phyloP scores from a whole-genome alignment of 1,284 basidiomycete species.

The Stereum hirsutum region DNA sequence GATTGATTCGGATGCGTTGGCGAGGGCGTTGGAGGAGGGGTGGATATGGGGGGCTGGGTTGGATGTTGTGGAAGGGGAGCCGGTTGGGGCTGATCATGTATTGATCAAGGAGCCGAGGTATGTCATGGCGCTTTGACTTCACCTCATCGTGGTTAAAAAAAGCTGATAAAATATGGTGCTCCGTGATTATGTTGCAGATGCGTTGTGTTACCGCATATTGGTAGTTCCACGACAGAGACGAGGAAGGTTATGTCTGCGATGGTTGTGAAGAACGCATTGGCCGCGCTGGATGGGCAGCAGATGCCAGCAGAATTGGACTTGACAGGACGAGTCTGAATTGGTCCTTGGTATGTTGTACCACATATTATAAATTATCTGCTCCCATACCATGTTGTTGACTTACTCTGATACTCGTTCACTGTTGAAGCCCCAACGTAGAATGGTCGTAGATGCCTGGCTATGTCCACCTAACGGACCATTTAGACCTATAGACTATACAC shows the following conservation, averaged over 20 bases:
- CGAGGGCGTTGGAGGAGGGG: constrained; percentile 64
- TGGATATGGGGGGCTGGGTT: constrained; percentile 89
- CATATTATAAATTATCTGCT: no score
- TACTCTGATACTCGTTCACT: no score
- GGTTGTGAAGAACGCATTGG: constrained; percentile 58
- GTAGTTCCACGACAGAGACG: constrained; percentile 82
- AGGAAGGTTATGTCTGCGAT: constrained; percentile 75
- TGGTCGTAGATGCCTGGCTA: no score
- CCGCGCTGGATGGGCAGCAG: constrained; percentile 33
- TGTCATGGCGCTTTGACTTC: constrained; percentile 2
- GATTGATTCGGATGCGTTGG: constrained; percentile 85
- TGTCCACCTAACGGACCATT: no score
- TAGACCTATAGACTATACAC: no score
- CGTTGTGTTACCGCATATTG: constrained; percentile 83
- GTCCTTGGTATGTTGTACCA: no score
- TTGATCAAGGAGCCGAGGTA: constrained; percentile 71
- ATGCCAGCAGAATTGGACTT: constrained; percentile 44
- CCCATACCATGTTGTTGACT: no score
- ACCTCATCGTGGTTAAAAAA: no score
- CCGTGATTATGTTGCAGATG: constrained; percentile 54
- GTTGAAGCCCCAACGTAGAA: no score
- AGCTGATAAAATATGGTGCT: no score
- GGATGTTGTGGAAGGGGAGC: constrained; percentile 93
- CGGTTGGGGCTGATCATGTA: constrained; percentile 69
- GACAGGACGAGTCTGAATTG: not conserved